These are phyloP conservation scores for Plectosphaerella cucumerina DNA, from an alignment of 2,329 filamentous ascomycete species.

Conservation along the genomic window DNA sequence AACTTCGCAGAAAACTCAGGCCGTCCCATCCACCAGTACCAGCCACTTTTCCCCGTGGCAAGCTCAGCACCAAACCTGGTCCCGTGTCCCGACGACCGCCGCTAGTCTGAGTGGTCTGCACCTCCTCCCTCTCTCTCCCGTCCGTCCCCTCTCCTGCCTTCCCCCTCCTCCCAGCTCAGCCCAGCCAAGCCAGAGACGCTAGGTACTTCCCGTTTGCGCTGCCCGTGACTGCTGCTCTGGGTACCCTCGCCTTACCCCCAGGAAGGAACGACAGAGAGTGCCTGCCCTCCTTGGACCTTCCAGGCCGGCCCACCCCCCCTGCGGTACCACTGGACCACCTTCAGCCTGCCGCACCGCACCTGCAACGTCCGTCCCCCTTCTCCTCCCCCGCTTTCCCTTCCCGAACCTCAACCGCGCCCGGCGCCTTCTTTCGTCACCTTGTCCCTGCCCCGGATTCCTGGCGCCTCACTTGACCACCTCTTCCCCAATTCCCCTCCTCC, in stretches of 20 bases:
- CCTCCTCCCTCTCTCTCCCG: background rate
- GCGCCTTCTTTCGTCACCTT: slow-evolving; percentile 10
- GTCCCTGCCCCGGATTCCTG: slow-evolving; percentile 12
- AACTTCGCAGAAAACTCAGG: background rate
- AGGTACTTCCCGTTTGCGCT: too few species aligned
- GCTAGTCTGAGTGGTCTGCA: too few species aligned
- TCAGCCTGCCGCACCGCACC: too few species aligned
- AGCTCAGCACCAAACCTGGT: slow-evolving; percentile 10
- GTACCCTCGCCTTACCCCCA: too few species aligned
- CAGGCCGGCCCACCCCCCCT: too few species aligned
- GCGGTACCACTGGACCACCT: too few species aligned
- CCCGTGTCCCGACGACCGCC: slow-evolving; percentile 11
- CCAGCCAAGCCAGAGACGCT: background rate
- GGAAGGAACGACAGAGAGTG: too few species aligned
- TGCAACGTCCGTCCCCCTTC: background rate
- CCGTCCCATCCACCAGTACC: slow-evolving; percentile 1
- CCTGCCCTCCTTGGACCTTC: too few species aligned
- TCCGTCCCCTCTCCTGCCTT: background rate
- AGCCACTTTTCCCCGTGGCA: slow-evolving; percentile 11
- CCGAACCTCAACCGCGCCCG: slow-evolving; percentile 11
- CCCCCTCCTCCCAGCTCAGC: background rate
- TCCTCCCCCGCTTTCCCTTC: background rate
- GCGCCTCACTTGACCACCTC: slow-evolving; percentile 1
- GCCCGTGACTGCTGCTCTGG: too few species aligned
- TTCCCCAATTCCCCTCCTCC: slow-evolving; percentile 3